Percentiles rank a stretch among this genome's conserved stretches.
Conservation (phyloP, 2,329 filamentous ascomycete genomes). For the Verticillium klebahnii region DNA sequence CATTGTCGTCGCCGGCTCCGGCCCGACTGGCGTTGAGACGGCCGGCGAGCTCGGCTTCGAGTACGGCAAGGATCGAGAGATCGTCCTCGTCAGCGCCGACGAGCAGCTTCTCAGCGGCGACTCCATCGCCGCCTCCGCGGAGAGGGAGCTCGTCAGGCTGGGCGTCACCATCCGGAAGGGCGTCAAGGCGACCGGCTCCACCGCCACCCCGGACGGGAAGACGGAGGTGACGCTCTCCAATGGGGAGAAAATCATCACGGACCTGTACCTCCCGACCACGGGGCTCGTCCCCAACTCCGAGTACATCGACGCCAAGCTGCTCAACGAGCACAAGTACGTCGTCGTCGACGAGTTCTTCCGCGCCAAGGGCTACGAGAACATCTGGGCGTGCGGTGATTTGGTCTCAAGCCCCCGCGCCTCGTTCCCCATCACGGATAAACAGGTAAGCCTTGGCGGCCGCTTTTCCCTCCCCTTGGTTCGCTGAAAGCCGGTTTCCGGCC, state of each 20-base stretch:
- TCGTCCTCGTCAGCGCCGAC: slow-evolving; percentile 41
- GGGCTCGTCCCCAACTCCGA: slow-evolving; percentile 52
- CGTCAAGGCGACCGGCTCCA: slow-evolving; percentile 32
- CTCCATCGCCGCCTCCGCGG: slow-evolving; percentile 33
- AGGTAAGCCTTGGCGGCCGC: slow-evolving; percentile 26
- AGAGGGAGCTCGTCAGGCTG: slow-evolving; percentile 46
- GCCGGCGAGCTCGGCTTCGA: slow-evolving; percentile 50
- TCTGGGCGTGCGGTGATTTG: slow-evolving; percentile 52
- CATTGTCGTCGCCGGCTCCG: slow-evolving; percentile 53
- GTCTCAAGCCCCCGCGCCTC: slow-evolving; percentile 48
- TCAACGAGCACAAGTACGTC: slow-evolving; percentile 40
- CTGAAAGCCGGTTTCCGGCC: not conserved
- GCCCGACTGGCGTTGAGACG: slow-evolving; percentile 51
- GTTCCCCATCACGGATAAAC: slow-evolving; percentile 56
- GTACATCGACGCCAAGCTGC: slow-evolving; percentile 40
- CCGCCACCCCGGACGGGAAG: slow-evolving; percentile 33
- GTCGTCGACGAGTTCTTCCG: slow-evolving; percentile 46
- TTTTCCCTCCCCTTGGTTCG: not conserved
- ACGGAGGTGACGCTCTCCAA: slow-evolving; percentile 42
- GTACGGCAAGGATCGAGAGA: slow-evolving; percentile 40
- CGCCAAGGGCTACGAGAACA: slow-evolving; percentile 36
- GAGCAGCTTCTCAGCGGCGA: slow-evolving; percentile 40
- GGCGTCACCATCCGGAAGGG: slow-evolving; percentile 42
- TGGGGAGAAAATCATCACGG: slow-evolving; percentile 44
- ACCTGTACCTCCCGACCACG: slow-evolving; percentile 53